phyloP scores from a whole-genome alignment of 306 rosid genomes.

The Leucaena leucocephala region DNA sequence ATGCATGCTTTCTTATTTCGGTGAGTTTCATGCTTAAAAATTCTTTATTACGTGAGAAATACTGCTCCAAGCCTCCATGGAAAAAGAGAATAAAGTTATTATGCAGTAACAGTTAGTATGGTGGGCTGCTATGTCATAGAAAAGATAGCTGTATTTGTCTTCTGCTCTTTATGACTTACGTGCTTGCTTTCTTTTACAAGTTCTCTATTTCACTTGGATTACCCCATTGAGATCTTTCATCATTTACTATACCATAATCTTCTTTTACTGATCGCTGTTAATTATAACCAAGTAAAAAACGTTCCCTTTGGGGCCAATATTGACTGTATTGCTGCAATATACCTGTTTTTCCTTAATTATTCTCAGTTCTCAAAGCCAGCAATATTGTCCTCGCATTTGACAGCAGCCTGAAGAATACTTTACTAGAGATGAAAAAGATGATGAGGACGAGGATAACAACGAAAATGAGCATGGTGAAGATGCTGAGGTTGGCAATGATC shows the following conservation, averaged over 20 bases:
- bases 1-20: not conserved
- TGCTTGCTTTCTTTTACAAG: not conserved
- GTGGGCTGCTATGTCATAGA: not conserved
- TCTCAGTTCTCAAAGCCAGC: not conserved
- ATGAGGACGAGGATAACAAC: conserved; percentile 6
- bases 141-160: not conserved
- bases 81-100: not conserved
- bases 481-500: conserved; percentile 13
- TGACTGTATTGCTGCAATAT: not conserved
- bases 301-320: not conserved
- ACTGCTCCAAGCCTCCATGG: not conserved
- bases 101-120: not conserved
- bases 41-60: not conserved
- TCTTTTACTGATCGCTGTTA: not conserved
- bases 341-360: not conserved
- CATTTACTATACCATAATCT: not conserved
- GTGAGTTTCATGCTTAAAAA: not conserved
- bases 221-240: not conserved
- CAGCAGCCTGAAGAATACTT: conserved; percentile 30
- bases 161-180: not conserved
- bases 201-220: not conserved
- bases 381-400: conserved; percentile 24
- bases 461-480: not conserved
- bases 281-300: not conserved
- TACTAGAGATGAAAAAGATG: conserved; percentile 29